Evolutionary conservation across 805 yeast species (phyloP).

Genomic region (Diddensiella transvaalensis): DNA sequence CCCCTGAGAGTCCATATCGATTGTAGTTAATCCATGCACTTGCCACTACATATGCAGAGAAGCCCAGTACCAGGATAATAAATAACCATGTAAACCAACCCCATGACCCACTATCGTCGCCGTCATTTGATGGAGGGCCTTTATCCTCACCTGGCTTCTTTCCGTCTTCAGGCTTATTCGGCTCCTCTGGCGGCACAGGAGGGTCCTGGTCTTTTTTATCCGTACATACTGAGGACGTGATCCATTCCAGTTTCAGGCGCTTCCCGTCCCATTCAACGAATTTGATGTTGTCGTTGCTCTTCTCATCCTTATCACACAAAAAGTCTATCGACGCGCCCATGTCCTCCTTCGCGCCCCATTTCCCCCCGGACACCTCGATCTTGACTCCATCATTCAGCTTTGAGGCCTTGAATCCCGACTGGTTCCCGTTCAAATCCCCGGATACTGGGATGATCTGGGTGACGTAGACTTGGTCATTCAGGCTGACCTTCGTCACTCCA

Average conservation of each 20-base stretch:
- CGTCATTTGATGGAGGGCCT: conserved; percentile 22
- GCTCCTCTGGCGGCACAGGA: conserved; percentile 5
- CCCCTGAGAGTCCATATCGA: conserved; percentile 61
- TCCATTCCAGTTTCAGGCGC: conserved; percentile 19
- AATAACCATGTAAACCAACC: conserved; percentile 84
- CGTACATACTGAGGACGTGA: conserved; percentile 25
- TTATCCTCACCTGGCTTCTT: conserved; percentile 28
- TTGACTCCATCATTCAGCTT: conserved; percentile 31
- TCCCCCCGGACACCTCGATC: conserved; percentile 47
- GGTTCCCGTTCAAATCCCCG: conserved; percentile 30
- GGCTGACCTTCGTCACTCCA: conserved; percentile 56
- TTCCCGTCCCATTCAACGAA: conserved; percentile 22
- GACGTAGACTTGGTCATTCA: conserved; percentile 41
- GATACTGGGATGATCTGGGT: conserved; percentile 58
- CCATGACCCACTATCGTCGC: conserved; percentile 42
- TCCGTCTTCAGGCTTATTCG: conserved; percentile 23
- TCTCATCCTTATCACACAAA: conserved; percentile 25
- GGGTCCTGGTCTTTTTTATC: conserved; percentile 20
- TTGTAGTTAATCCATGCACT: conserved; percentile 75
- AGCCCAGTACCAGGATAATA: conserved; percentile 64
- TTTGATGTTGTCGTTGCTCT: conserved; percentile 6
- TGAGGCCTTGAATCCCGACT: conserved; percentile 29
- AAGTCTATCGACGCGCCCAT: conserved; percentile 33
- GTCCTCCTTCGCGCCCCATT: conserved; percentile 64
- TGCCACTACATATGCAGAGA: conserved; percentile 67